These are phyloP conservation scores for Aspergillus olivimuriae DNA, from an alignment of 495 filamentous ascomycete genomes.

Conservation along the genomic window DNA sequence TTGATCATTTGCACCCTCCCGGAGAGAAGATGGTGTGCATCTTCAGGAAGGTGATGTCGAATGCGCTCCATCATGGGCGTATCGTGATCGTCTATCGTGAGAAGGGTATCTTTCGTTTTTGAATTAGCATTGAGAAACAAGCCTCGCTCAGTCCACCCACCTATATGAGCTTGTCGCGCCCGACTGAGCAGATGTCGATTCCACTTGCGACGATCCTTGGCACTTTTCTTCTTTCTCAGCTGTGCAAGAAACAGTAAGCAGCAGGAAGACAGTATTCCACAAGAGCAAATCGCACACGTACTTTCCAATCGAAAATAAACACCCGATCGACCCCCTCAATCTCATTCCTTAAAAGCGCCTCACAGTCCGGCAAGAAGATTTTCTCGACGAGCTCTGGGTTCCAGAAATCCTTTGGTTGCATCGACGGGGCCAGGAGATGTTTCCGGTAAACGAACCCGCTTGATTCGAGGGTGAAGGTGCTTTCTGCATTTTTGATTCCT, in stretches of 20 bases:
- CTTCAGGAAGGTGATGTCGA: slow-evolving; percentile 8
- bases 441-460: neutral
- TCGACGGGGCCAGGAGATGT: neutral
- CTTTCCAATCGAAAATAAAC: slow-evolving; percentile 26
- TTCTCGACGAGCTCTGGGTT: slow-evolving; percentile 9
- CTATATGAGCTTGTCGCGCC: too few species aligned
- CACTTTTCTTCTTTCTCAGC: too few species aligned
- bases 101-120: too few species aligned
- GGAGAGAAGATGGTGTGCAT: slow-evolving; percentile 8
- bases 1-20: slow-evolving; percentile 13
- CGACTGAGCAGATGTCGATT: too few species aligned
- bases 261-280: too few species aligned
- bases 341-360: slow-evolving; percentile 14
- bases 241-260: too few species aligned
- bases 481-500: neutral
- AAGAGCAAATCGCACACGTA: slow-evolving; percentile 2
- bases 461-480: neutral
- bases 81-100: slow-evolving; percentile 9
- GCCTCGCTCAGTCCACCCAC: too few species aligned
- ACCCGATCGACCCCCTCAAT: slow-evolving; percentile 18
- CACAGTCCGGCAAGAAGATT: slow-evolving; percentile 18
- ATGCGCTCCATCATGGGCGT: slow-evolving; percentile 9
- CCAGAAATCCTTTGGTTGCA: neutral
- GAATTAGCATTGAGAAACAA: too few species aligned
- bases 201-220: too few species aligned